These are phyloP conservation scores for Lanmaoa pseudosensibilis DNA, from an alignment of 768 basidiomycete species.

Conservation along the genomic window DNA sequence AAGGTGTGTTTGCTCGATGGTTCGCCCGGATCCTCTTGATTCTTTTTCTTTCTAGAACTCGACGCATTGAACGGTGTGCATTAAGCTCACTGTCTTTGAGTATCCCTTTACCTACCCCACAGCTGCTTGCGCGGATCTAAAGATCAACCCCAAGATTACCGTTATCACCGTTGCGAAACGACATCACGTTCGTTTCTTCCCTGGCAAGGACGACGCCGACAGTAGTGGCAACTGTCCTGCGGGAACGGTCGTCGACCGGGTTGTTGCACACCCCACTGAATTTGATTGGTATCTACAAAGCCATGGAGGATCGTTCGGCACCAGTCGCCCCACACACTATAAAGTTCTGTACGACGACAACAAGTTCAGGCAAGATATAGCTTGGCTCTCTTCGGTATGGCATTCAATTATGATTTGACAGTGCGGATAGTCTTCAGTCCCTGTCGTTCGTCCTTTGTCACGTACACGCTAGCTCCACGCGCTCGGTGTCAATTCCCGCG, in stretches of 20 bases:
- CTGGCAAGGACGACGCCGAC: slow-evolving; percentile 50
- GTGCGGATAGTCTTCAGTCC: slow-evolving; percentile 67
- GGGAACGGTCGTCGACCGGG: slow-evolving; percentile 74
- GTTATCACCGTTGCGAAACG: slow-evolving; percentile 76
- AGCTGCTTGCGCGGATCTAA: slow-evolving; percentile 64
- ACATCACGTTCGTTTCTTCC: slow-evolving; percentile 54
- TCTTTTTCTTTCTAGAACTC: slow-evolving; percentile 45
- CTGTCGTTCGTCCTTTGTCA: slow-evolving; percentile 77
- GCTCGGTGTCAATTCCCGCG: slow-evolving; percentile 80
- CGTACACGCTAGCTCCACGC: slow-evolving; percentile 76
- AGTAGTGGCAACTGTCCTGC: slow-evolving; percentile 72
- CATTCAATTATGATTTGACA: slow-evolving; percentile 27
- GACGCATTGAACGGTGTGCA: slow-evolving; percentile 54
- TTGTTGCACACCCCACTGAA: slow-evolving; percentile 67
- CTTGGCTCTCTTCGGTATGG: neutral
- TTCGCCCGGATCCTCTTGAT: neutral
- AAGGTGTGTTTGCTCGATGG: slow-evolving; percentile 41
- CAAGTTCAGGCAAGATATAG: slow-evolving; percentile 47
- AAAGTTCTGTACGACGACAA: slow-evolving; percentile 49
- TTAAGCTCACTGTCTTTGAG: neutral
- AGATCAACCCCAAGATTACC: slow-evolving; percentile 66
- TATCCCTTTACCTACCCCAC: slow-evolving; percentile 5
- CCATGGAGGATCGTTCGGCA: slow-evolving; percentile 76
- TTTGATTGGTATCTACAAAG: slow-evolving; percentile 80
- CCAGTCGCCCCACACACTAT: slow-evolving; percentile 67